Percentiles rank a stretch among this genome's conserved stretches.
Evolutionary conservation across 805 yeast genomes (phyloP).

Genomic region (Pichia nanzhaoensis): DNA sequence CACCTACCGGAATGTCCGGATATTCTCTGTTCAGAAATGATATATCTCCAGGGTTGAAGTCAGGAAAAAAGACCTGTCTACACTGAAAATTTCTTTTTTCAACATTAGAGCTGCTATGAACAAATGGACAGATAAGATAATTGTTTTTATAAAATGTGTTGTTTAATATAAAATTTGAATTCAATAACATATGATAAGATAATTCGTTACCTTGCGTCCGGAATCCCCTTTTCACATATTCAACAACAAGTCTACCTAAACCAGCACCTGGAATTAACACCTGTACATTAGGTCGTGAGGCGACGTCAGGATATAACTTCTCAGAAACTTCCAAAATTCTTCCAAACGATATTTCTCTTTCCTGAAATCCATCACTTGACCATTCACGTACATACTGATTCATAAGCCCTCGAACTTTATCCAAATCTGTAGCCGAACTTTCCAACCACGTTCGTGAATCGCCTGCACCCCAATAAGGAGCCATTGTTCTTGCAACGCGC

Average conservation of each 20-base stretch:
- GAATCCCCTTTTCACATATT: conserved; percentile 48
- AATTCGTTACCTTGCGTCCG: conserved; percentile 63
- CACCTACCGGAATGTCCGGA: conserved; percentile 38
- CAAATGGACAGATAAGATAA: conserved; percentile 44
- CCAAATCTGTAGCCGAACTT: conserved; percentile 39
- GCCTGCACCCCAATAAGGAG: conserved; percentile 44
- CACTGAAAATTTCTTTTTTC: conserved; percentile 39
- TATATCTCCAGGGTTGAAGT: conserved; percentile 38
- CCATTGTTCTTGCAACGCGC: conserved; percentile 36
- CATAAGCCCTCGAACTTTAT: conserved; percentile 51
- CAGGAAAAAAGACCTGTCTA: conserved; percentile 49
- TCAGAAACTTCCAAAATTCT: conserved; percentile 33
- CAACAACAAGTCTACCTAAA: conserved; percentile 51
- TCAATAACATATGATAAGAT: conserved; percentile 56
- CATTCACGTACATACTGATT: conserved; percentile 58
- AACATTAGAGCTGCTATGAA: conserved; percentile 46
- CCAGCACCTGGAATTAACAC: conserved; percentile 63
- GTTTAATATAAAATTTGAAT: conserved; percentile 49
- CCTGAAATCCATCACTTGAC: conserved; percentile 45
- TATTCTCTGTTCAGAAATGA: conserved; percentile 28
- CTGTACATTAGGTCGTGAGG: conserved; percentile 32
- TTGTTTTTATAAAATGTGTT: conserved; percentile 34
- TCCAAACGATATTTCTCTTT: conserved; percentile 36
- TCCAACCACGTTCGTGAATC: conserved; percentile 36
- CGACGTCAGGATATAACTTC: conserved; percentile 32